Evolutionary conservation across 2,329 filamentous ascomycete genomes (phyloP).

Genomic region (Trichoderma sp.): DNA sequence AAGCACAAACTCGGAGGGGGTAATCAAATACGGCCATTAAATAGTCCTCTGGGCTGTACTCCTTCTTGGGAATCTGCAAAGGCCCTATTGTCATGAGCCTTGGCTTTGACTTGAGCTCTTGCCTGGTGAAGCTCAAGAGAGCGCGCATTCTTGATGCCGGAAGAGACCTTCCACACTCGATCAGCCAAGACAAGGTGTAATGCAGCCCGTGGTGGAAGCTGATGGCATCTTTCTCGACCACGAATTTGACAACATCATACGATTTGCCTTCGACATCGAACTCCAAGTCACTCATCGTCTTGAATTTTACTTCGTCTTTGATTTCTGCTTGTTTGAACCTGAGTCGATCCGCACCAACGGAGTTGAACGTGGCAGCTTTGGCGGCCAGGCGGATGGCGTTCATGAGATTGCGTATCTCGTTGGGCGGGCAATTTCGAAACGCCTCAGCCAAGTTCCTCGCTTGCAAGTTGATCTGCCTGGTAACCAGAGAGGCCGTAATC

Average conservation of each 20-base stretch:
- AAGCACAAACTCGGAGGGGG: conserved; percentile 87
- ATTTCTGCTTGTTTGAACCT: conserved; percentile 86
- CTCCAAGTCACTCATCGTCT: conserved; percentile 72
- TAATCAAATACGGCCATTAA: conserved; percentile 89
- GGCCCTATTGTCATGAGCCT: conserved; percentile 54
- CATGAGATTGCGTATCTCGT: conserved; percentile 64
- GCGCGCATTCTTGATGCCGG: conserved; percentile 62
- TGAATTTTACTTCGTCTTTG: conserved; percentile 82
- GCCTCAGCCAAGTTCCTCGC: conserved; percentile 86
- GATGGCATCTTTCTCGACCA: conserved; percentile 84
- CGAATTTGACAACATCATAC: conserved; percentile 77
- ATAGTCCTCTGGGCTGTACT: conserved; percentile 69
- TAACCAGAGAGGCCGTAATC: conserved; percentile 94
- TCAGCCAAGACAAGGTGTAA: conserved; percentile 92
- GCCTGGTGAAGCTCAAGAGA: conserved; percentile 68
- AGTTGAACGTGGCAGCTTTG: conserved; percentile 83
- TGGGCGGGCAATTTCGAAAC: conserved; percentile 67
- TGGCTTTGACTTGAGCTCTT: conserved; percentile 65
- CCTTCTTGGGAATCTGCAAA: conserved; percentile 54
- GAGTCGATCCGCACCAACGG: conserved; percentile 80
- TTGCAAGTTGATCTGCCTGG: conserved; percentile 88
- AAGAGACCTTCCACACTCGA: conserved; percentile 83
- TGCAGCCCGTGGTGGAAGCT: conserved; percentile 97
- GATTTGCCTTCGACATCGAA: conserved; percentile 61
- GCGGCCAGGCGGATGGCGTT: conserved; percentile 72